Evolutionary conservation across 176 grass and related monocot genomes (phyloP), one percentile per base, ranked within the genome.

Genomic region (Aegilops bicornis): DNA sequence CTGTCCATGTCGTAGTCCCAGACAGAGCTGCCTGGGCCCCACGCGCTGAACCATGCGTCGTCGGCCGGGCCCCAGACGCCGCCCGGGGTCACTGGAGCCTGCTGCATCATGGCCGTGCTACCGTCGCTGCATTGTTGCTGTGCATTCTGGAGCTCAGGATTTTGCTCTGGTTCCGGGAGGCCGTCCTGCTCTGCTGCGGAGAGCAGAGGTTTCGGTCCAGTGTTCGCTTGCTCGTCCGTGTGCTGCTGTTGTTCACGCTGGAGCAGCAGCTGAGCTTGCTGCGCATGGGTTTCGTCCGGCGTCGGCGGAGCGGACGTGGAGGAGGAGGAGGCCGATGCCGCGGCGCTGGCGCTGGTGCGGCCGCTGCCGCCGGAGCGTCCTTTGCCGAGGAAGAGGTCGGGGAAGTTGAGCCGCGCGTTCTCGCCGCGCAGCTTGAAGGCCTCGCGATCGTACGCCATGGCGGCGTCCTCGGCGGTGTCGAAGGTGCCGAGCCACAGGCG

Each of bases 1-100:
- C 91, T 95, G 82, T 99, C 97, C 43, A 99, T 89, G 79, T 96
- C 97, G 84, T 91, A 88, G 79, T 99, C 97, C 97, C 97, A 99
- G 29, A 94, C 90, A 39, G 89, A 94, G 84, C 97, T 99, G 69
- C 90, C 91, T 0, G 97, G 97, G 0, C 94, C 97, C 97, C 97
- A 99, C 13, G 92, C 83, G 77, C 88, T 96, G 83, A 99, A 96
- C 97, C 97, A 99, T 5, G 90, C 94, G 86, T 94, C 97, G 16
- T 99, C 97, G 45, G 90, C 90, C 6, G 87, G 90, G 1, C 87
- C 90, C 94, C 97, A 96, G 1, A 92, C 70, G 77, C 89, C 82
- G 70, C 50, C 4, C 81, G 87, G 79, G 8, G 90, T 79, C 47
- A 30, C 58, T 48, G 86, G 59, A 59, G 78, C 43, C 73, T 76